Evolutionary conservation across 345 rosid genomes (phyloP).

Genomic region (Pelargonium nanum): DNA sequence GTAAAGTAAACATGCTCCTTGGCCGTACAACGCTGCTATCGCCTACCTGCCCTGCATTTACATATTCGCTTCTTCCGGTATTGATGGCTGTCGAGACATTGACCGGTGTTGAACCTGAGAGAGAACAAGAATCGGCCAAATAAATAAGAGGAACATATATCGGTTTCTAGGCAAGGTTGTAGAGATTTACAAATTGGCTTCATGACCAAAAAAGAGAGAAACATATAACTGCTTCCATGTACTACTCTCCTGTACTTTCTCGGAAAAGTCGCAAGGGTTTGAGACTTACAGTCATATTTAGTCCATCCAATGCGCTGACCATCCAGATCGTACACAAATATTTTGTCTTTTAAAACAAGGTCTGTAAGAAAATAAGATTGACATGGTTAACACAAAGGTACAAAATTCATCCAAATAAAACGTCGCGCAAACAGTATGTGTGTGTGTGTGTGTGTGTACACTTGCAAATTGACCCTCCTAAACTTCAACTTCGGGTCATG

Average conservation of each 20-base stretch:
- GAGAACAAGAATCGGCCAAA: not conserved
- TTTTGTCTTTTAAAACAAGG: slow-evolving; percentile 80
- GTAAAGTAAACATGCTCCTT: slow-evolving; percentile 15
- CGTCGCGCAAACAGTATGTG: not conserved
- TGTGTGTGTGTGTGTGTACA: too few species aligned
- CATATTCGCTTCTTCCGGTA: slow-evolving; percentile 54
- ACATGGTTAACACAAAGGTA: too few species aligned
- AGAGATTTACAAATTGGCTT: too few species aligned
- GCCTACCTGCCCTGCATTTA: slow-evolving; percentile 50
- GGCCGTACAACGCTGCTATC: slow-evolving; percentile 14
- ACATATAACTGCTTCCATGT: too few species aligned
- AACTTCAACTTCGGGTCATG: too few species aligned
- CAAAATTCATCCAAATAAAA: not conserved
- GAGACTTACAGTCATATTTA: slow-evolving; percentile 70
- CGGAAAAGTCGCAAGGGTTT: not conserved
- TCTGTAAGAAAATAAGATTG: slow-evolving; percentile 40
- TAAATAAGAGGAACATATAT: too few species aligned
- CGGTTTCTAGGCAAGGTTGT: too few species aligned
- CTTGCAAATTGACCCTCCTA: too few species aligned
- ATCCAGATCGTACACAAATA: slow-evolving; percentile 70
- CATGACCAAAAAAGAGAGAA: too few species aligned
- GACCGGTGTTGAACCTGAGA: slow-evolving; percentile 61
- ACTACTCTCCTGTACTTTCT: too few species aligned
- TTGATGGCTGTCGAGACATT: slow-evolving; percentile 59
- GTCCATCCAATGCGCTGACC: slow-evolving; percentile 90